Percentiles rank a stretch among this genome's conserved stretches.
Evolutionary conservation across 2,329 filamentous ascomycete genomes (phyloP).

Genomic region (Xylariaceae sp.): DNA sequence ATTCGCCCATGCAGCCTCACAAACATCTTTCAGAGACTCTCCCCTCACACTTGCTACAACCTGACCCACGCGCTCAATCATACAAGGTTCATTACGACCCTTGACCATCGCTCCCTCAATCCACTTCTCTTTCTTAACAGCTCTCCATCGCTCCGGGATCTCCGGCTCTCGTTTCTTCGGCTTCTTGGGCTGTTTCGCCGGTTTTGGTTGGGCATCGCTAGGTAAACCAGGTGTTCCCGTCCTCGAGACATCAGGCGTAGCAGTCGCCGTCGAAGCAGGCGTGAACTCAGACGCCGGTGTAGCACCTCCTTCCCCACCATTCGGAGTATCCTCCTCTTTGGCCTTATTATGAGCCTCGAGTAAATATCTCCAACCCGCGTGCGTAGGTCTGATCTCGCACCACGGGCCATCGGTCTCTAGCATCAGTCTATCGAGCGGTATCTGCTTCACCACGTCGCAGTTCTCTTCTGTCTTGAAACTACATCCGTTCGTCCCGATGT

Average conservation of each 20-base stretch:
- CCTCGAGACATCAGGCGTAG: slow-evolving; percentile 21
- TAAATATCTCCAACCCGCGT: slow-evolving; percentile 76
- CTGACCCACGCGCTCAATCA: slow-evolving; percentile 81
- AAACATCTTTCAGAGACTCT: slow-evolving; percentile 75
- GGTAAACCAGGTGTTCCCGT: slow-evolving; percentile 11
- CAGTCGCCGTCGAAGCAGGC: slow-evolving; percentile 12
- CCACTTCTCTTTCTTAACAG: slow-evolving; percentile 97
- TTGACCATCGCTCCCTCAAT: slow-evolving; percentile 85
- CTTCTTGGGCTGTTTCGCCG: slow-evolving; percentile 37
- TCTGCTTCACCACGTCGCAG: slow-evolving; percentile 74
- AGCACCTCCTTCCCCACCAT: slow-evolving; percentile 2
- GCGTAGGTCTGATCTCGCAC: slow-evolving; percentile 89
- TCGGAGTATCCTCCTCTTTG: slow-evolving; percentile 10
- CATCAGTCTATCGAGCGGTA: slow-evolving; percentile 79
- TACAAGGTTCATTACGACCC: slow-evolving; percentile 88
- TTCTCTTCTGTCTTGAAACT: slow-evolving; percentile 95
- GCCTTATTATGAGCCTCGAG: slow-evolving; percentile 37
- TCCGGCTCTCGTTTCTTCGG: slow-evolving; percentile 61
- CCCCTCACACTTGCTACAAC: slow-evolving; percentile 86
- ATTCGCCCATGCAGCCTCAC: slow-evolving; percentile 82
- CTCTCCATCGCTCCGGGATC: slow-evolving; percentile 70
- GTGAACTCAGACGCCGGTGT: slow-evolving; percentile 8
- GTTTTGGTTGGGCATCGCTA: slow-evolving; percentile 16
- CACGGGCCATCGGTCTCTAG: slow-evolving; percentile 97
- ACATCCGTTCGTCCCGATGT: slow-evolving; percentile 95